Conservation (phyloP, 2,329 filamentous ascomycete species). For the Penicillium sp. region DNA sequence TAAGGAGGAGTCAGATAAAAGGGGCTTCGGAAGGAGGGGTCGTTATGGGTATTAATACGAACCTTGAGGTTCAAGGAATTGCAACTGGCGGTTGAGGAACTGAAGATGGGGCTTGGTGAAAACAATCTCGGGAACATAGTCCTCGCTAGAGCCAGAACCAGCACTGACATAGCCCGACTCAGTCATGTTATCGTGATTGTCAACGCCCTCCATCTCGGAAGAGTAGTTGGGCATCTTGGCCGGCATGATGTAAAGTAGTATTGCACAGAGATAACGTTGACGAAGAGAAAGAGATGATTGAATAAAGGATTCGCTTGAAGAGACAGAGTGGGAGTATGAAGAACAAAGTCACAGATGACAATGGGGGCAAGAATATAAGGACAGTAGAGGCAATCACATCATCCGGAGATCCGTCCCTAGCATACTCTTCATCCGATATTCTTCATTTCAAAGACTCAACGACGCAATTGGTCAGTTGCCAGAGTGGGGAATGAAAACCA, state of each 20-base stretch:
- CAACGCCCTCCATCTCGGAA: slow-evolving; percentile 33
- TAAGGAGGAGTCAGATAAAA: slow-evolving; percentile 16
- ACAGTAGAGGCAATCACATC: slow-evolving; percentile 32
- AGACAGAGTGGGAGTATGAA: slow-evolving; percentile 5
- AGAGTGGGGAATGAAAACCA: background rate
- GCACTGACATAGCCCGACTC: slow-evolving; percentile 77
- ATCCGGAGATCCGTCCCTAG: slow-evolving; percentile 24
- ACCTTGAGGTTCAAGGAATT: slow-evolving; percentile 78
- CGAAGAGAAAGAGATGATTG: slow-evolving; percentile 1
- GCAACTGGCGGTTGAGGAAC: slow-evolving; percentile 85
- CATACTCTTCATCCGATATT: slow-evolving; percentile 19
- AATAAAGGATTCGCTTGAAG: slow-evolving; percentile 1
- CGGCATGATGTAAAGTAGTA: slow-evolving; percentile 30
- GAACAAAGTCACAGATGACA: slow-evolving; percentile 12
- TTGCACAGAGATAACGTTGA: background rate
- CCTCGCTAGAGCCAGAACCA: slow-evolving; percentile 59
- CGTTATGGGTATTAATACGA: slow-evolving; percentile 22
- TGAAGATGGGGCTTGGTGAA: slow-evolving; percentile 86
- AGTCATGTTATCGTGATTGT: slow-evolving; percentile 61
- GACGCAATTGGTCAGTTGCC: slow-evolving; percentile 17
- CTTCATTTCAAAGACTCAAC: slow-evolving; percentile 9
- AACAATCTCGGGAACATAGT: slow-evolving; percentile 69
- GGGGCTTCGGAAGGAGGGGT: slow-evolving; percentile 4
- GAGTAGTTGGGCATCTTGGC: slow-evolving; percentile 38
- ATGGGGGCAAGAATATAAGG: slow-evolving; percentile 27